Percentiles rank a stretch among this genome's conserved stretches.
Evolutionary conservation across 306 rosid species (phyloP).

Genomic region (Rubus idaeus): DNA sequence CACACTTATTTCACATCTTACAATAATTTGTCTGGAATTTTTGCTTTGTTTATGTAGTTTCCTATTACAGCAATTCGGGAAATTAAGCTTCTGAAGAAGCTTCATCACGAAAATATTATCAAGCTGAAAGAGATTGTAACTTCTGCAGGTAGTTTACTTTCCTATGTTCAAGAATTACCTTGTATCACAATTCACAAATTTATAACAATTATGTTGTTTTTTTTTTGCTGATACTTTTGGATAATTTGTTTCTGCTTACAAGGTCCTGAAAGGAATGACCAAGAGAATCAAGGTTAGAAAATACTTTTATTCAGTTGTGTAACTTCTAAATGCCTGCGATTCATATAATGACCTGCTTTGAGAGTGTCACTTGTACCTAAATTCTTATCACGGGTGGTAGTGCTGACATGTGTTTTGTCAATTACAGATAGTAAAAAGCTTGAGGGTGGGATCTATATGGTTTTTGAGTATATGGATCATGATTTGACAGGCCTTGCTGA

Average conservation of each 20-base stretch:
- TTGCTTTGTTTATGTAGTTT: conserved; percentile 43
- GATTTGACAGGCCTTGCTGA: conserved; percentile 75
- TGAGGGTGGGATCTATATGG: conserved; percentile 74
- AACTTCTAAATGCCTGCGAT: not conserved
- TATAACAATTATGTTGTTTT: not conserved
- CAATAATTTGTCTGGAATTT: conserved; percentile 3
- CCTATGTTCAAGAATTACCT: not conserved
- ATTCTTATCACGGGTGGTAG: not conserved
- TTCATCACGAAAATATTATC: conserved; percentile 63
- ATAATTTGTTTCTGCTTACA: conserved; percentile 21
- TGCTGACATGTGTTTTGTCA: conserved; percentile 17
- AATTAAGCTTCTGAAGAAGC: conserved; percentile 67
- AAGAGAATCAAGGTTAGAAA: conserved; percentile 50
- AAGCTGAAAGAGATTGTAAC: conserved; percentile 75
- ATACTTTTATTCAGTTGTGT: conserved; percentile 11
- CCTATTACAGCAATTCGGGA: conserved; percentile 78
- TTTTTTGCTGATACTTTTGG: not conserved
- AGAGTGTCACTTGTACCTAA: not conserved
- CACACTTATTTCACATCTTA: not conserved
- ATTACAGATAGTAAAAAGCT: conserved; percentile 55
- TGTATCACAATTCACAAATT: not conserved
- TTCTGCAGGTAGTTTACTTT: conserved; percentile 42
- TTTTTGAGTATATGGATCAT: conserved; percentile 82
- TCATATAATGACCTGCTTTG: not conserved
- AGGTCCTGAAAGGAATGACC: conserved; percentile 64